Conservation (phyloP, 768 basidiomycete genomes). For the Inosperma sp. region DNA sequence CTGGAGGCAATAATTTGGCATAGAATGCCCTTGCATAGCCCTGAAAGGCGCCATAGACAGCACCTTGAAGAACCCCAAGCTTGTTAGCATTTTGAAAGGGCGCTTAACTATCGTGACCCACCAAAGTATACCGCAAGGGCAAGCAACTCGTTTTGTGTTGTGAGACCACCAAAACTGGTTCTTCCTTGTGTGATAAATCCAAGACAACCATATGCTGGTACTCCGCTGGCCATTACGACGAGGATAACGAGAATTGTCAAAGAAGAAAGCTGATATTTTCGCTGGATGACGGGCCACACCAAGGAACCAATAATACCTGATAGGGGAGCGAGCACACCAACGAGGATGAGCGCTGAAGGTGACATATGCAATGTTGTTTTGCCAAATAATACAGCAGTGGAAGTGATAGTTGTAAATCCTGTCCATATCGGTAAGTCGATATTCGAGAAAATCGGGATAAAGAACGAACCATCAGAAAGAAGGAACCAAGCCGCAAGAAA, state of each 20-base stretch:
- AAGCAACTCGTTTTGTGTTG: conserved; percentile 82
- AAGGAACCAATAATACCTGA: conserved; percentile 83
- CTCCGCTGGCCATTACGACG: conserved; percentile 57
- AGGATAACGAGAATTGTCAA: conserved; percentile 60
- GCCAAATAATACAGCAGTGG: conserved; percentile 87
- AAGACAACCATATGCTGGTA: conserved; percentile 79
- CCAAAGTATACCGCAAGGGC: conserved; percentile 80
- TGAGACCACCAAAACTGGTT: conserved; percentile 64
- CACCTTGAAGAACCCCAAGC: conserved; percentile 33
- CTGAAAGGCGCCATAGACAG: conserved; percentile 87
- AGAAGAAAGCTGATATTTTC: conserved; percentile 59
- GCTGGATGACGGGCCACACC: conserved; percentile 73
- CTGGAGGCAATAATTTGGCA: conserved; percentile 78
- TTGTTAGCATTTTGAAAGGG: background rate
- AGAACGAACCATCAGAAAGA: conserved; percentile 72
- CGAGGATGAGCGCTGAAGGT: conserved; percentile 68
- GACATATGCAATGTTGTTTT: conserved; percentile 85
- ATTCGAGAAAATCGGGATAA: background rate
- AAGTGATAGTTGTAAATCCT: conserved; percentile 92
- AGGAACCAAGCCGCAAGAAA: conserved; percentile 95
- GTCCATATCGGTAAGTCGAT: background rate
- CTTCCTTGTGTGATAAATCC: conserved; percentile 62
- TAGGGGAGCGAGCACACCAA: conserved; percentile 73
- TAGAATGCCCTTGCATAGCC: conserved; percentile 85
- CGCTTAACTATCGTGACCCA: conserved; percentile 23